Evolutionary conservation across 192 early-diverging fungal species (phyloP).

Genomic region (Endogone sp.): DNA sequence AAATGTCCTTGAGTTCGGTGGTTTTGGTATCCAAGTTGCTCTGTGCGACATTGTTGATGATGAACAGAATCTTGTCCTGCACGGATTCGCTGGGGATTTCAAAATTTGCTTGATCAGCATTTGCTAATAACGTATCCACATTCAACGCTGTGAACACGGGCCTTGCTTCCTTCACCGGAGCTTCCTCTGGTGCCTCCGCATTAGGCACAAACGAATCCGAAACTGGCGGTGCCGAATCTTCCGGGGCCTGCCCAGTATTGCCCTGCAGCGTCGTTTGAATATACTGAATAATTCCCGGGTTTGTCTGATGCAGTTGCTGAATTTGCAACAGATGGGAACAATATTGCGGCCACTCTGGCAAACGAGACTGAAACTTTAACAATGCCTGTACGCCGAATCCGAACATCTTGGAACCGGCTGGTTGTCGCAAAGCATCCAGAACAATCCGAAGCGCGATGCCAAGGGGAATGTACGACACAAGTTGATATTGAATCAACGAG

Average conservation of each 20-base stretch:
- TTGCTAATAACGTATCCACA: constrained; percentile 48
- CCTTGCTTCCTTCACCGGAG: constrained; percentile 11
- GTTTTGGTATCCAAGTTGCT: constrained; percentile 82
- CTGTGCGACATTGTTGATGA: constrained; percentile 91
- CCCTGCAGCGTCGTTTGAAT: constrained; percentile 48
- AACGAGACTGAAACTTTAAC: constrained; percentile 73
- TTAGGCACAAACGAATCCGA: neutral
- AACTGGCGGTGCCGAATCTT: constrained; percentile 3
- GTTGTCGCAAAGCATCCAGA: constrained; percentile 78
- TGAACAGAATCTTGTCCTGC: constrained; percentile 95
- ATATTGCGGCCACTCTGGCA: constrained; percentile 90
- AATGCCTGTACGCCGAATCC: constrained; percentile 88
- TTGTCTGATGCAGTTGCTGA: constrained; percentile 69
- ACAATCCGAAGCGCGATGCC: constrained; percentile 90
- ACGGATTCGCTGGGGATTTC: constrained; percentile 33
- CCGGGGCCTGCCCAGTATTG: constrained; percentile 10
- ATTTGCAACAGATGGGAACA: constrained; percentile 83
- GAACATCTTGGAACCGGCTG: constrained; percentile 78
- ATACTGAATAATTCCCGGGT: constrained; percentile 68
- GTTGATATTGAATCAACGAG: constrained; percentile 80
- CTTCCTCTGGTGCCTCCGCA: constrained; percentile 7
- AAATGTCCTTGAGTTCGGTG: constrained; percentile 69
- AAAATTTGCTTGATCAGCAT: constrained; percentile 39
- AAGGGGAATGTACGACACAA: constrained; percentile 74
- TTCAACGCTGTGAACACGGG: constrained; percentile 60